Evolutionary conservation across 108 stramenopile species (phyloP).

Genomic region (Stephanodiscus minutulus): DNA sequence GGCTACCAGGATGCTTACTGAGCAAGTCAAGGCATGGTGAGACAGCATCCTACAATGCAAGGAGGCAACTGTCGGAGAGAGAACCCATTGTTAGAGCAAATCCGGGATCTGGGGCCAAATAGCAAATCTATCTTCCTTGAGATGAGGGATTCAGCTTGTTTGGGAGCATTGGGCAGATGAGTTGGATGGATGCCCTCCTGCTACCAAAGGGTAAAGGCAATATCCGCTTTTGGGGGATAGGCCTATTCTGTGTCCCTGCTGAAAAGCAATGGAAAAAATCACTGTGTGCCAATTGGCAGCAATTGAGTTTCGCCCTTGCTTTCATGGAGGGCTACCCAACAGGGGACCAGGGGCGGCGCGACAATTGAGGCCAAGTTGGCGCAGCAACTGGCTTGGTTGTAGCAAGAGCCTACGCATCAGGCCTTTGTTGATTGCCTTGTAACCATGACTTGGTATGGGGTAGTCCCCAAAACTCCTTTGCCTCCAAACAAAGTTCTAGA

Average conservation of each 20-base stretch:
- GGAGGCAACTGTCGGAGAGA: too few relatives aligned
- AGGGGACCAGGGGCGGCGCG: conserved; percentile 22
- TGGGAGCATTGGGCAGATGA: too few relatives aligned
- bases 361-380: conserved; percentile 23
- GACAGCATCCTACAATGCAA: too few relatives aligned
- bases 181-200: too few relatives aligned
- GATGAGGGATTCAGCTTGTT: too few relatives aligned
- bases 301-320: conserved; percentile 9
- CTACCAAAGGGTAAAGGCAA: too few relatives aligned
- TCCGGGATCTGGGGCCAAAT: too few relatives aligned
- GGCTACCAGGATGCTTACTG: background rate
- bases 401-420: conserved; percentile 1
- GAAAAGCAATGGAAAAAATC: background rate
- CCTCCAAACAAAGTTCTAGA: conserved; percentile 10
- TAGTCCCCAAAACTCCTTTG: conserved; percentile 6
- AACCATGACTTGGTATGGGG: conserved; percentile 23
- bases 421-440: conserved; percentile 18
- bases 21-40: too few relatives aligned
- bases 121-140: too few relatives aligned
- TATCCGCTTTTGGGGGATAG: too few relatives aligned
- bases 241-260: background rate
- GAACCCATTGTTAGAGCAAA: too few relatives aligned
- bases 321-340: conserved; percentile 4
- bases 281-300: background rate
- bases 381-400: conserved; percentile 10